These are phyloP conservation scores for Pseudogymnoascus sp. DNA, from an alignment of 2,329 filamentous ascomycete species.

Conservation along the genomic window DNA sequence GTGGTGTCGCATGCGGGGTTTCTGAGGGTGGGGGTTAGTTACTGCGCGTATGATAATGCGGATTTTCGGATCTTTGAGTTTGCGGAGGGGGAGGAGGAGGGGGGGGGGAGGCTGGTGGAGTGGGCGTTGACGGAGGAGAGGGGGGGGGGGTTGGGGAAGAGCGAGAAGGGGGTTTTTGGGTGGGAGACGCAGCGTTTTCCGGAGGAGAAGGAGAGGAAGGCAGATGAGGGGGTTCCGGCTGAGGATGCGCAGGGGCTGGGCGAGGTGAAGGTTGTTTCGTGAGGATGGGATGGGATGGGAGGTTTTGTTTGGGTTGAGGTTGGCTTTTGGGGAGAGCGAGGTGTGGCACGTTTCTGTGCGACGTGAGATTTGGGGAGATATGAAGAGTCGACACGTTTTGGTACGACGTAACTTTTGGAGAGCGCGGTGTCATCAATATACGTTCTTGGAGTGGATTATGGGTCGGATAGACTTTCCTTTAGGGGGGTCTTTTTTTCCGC, in stretches of 20 bases:
- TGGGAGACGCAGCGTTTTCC: neutral
- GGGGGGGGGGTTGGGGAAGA: constrained; percentile 26
- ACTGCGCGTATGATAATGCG: constrained; percentile 24
- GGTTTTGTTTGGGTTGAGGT: neutral
- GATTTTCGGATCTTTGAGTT: constrained; percentile 28
- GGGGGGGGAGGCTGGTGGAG: constrained; percentile 21
- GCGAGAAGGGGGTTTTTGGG: constrained; percentile 17
- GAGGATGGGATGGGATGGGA: neutral
- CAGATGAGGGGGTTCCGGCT: neutral
- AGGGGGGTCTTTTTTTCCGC: neutral
- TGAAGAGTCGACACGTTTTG: neutral
- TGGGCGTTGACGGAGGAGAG: constrained; percentile 24
- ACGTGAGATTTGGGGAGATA: neutral
- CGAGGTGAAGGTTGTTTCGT: neutral
- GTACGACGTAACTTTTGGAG: neutral
- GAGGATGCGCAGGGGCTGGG: neutral
- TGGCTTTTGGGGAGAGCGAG: neutral
- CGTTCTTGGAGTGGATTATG: neutral
- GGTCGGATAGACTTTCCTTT: neutral
- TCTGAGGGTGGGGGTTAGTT: constrained; percentile 21
- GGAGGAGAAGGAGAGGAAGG: neutral
- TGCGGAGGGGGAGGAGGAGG: constrained; percentile 19
- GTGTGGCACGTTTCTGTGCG: neutral
- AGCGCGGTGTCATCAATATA: neutral
- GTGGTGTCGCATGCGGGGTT: constrained; percentile 27